Base-by-base conservation (phyloP, 2,329 filamentous ascomycete genomes). In the Verticillium dahliae region DNA sequence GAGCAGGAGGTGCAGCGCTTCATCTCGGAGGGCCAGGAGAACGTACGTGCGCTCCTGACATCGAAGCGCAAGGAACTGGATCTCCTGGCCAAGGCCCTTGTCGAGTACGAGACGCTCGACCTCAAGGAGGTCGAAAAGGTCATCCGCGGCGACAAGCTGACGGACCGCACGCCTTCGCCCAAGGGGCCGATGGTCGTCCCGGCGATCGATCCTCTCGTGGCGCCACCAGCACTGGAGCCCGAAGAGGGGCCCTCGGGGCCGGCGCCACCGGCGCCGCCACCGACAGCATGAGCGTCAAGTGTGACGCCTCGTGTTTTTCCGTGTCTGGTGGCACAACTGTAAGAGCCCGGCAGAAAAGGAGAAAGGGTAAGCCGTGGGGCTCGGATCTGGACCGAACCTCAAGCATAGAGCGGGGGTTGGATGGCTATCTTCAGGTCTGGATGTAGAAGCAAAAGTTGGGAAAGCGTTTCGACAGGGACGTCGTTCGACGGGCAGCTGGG, bases 31-130 rank as follows among this genome's bases (percentile, higher is more conserved):
- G 90, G 90, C 15, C 89, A 92, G 64, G 80, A 85, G 61, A 89
- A 92, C 39, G 92, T 93, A 52, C 77, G 81, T 56, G 83, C 84
- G 56, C 81, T 98, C 4, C 77, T 99, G 56, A 85, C 83, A 1
- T 84, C 86, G 39, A 91, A 90, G 73, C 86, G 92, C 61, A 88
- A 90, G 62, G 94, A 97, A 74, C 83, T 99, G 7, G 94, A 99
- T 69, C 80, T 91, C 11, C 80, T 99, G 10, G 94, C 95, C 34
- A 88, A 93, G 70, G 95, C 93, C 6, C 82, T 99, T 10, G 87
- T 99, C 38, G 89, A 97, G 75, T 98, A 97, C 74, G 95, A 99
- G 80, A 97, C 92, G 0, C 78, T 99, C 59, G 90, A 90, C 73
- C 90, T 89, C 74, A 87, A 90, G 3, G 95, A 99, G 75, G 96